Evolutionary conservation across 2,329 filamentous ascomycete species (phyloP).

Genomic region (Pseudogymnoascus sp.): DNA sequence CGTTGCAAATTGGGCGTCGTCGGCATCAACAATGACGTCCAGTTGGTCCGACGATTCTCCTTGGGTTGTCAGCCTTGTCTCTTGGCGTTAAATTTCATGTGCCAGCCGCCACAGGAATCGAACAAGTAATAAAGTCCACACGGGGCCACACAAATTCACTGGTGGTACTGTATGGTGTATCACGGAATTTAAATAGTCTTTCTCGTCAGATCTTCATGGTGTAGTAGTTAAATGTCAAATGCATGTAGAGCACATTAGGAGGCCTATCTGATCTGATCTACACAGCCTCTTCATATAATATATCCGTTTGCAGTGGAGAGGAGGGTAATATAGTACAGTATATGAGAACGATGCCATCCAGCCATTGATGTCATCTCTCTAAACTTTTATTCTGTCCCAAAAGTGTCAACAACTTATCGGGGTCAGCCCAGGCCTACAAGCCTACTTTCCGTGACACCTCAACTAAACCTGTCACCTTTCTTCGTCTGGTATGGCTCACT

Average conservation of each 20-base stretch:
- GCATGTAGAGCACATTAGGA: neutral
- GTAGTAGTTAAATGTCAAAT: neutral
- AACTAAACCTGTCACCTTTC: constrained; percentile 82
- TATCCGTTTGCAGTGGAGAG: neutral
- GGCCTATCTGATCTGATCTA: neutral
- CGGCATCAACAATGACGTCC: neutral
- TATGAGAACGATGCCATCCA: neutral
- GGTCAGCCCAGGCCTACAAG: neutral
- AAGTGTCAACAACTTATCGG: neutral
- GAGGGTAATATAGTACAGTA: neutral
- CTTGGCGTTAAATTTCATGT: neutral
- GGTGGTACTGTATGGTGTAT: neutral
- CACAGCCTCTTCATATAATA: neutral
- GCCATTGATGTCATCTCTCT: neutral
- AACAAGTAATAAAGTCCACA: neutral
- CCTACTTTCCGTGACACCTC: constrained; percentile 9
- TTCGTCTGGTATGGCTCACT: constrained; percentile 64
- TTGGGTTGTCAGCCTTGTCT: neutral
- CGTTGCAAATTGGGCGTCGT: neutral
- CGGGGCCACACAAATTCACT: neutral
- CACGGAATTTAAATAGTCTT: neutral
- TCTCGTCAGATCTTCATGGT: neutral
- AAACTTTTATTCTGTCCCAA: neutral
- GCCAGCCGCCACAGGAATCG: neutral
- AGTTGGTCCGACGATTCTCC: neutral